Base-by-base conservation (phyloP, 495 filamentous ascomycete genomes). In the Chaetomidium leptoderma region DNA sequence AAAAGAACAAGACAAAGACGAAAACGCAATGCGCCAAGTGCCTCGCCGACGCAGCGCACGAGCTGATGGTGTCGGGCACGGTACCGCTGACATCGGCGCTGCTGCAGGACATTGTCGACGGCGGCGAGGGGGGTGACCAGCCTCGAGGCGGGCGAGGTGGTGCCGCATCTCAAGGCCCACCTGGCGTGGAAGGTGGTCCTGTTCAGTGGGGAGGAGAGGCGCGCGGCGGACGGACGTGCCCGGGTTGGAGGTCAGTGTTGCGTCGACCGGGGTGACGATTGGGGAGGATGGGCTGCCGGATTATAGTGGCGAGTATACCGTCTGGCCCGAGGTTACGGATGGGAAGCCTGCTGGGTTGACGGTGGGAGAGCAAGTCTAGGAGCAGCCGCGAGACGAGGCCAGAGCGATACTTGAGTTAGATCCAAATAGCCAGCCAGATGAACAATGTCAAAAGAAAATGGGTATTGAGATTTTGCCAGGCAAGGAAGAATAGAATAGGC, bases 331-430 rank as follows among this genome's bases (percentile, higher is more conserved):
- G 64, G 63, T 72, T 16, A 74, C 72, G 4, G 59, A 63, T 32
- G 71, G 71, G 13, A 66, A 69, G 63, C 65, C 70, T 0, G 71
- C 46, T 6, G 73, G 92, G 6, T 90, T 96, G 87, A 87, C 89
- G 0, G 89, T 89, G 67, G 80, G 82, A 19, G 80, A 84, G 37
- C 87, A 90, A 65, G 89, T 95, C 2, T 83, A 79, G 37, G 1
- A 4, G 23, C n/a, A n/a, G n/a, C n/a, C n/a, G 4, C 17, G 42
- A 14, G 21, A n/a, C n/a, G n/a, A n/a, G 10, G 42, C 3, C 7
- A 14, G 27, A 36, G 14, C 6, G 42, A 21, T 3, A 19, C 29
- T 48, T 21, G 30, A 40, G 6, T 11, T 29, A 30, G 19, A n/a
- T n/a, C 2, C 24, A 29, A 42, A 19, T 21, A 26, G 32, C 13